These are phyloP conservation scores for Nemania sp. DNA, from an alignment of 2,329 filamentous ascomycete species.

Conservation along the genomic window DNA sequence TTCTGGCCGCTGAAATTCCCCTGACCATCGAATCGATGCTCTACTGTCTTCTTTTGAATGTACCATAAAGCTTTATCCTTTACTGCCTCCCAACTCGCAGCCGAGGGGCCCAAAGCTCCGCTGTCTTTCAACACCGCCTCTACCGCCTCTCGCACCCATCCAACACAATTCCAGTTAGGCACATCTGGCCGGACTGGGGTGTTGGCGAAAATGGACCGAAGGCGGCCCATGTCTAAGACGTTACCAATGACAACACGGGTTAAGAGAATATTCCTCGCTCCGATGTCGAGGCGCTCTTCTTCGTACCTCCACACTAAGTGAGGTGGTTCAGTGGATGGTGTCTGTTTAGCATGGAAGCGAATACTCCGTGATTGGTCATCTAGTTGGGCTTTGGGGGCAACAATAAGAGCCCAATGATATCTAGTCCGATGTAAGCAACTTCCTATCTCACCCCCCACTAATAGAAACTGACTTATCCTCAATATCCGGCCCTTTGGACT, in stretches of 20 bases:
- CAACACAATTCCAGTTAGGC: conserved; percentile 58
- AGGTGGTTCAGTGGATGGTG: neutral
- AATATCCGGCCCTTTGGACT: conserved; percentile 34
- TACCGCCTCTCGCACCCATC: conserved; percentile 58
- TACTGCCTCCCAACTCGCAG: conserved; percentile 52
- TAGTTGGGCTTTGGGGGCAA: conserved; percentile 53
- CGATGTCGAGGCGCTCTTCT: conserved; percentile 34
- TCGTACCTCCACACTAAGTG: conserved; percentile 44
- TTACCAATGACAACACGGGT: conserved; percentile 50
- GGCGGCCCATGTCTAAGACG: conserved; percentile 46
- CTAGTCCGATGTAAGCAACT: conserved; percentile 38
- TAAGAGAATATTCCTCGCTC: conserved; percentile 36
- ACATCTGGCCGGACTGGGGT: conserved; percentile 48
- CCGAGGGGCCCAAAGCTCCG: conserved; percentile 51
- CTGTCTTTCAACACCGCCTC: conserved; percentile 46
- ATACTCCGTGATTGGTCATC: conserved; percentile 36
- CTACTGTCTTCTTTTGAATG: conserved; percentile 53
- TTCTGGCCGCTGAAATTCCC: conserved; percentile 49
- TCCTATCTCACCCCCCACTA: neutral
- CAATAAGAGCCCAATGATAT: conserved; percentile 56
- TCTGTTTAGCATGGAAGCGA: conserved; percentile 53
- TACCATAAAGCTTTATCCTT: conserved; percentile 55
- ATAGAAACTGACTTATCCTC: conserved; percentile 40
- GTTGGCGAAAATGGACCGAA: conserved; percentile 49
- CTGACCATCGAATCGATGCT: conserved; percentile 56